Evolutionary conservation across 495 filamentous ascomycete species (phyloP).

Genomic region (Penicillium atrosanguineum): DNA sequence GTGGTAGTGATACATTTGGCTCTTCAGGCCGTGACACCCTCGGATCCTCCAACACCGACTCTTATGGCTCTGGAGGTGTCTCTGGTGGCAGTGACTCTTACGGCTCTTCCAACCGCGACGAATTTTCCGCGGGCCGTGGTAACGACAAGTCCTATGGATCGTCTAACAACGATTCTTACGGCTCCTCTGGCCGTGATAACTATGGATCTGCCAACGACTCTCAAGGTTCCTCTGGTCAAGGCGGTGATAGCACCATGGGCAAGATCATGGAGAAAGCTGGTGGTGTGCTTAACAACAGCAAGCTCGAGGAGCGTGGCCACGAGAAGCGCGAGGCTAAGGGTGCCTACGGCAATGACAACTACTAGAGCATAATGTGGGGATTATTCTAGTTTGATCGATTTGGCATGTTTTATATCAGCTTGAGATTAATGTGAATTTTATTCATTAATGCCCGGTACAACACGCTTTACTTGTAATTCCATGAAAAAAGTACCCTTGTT

Average conservation of each 20-base stretch:
- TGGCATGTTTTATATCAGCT: no score
- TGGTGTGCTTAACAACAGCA: background rate
- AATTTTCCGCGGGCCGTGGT: no score
- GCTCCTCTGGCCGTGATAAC: background rate
- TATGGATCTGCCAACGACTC: background rate
- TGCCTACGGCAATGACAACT: background rate
- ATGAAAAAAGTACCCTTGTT: background rate
- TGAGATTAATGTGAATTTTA: background rate
- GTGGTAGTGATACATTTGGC: no score
- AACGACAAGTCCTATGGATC: no score
- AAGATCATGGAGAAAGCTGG: conserved; percentile 8
- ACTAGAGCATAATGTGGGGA: background rate
- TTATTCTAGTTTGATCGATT: background rate
- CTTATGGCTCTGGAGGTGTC: no score
- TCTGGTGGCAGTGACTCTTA: background rate
- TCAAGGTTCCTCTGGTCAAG: background rate
- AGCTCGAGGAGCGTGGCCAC: conserved; percentile 2
- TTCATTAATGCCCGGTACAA: background rate
- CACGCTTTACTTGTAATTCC: background rate
- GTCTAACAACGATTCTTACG: background rate
- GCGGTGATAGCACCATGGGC: conserved; percentile 5
- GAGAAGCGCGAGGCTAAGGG: background rate
- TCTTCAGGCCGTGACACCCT: no score
- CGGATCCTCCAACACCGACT: no score
- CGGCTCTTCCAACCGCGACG: background rate